A percentile compares a stretch with the other conserved stretches of the same genome.
phyloP scores from a whole-genome alignment of 176 grass and related monocot species.

The Oryza punctata region DNA sequence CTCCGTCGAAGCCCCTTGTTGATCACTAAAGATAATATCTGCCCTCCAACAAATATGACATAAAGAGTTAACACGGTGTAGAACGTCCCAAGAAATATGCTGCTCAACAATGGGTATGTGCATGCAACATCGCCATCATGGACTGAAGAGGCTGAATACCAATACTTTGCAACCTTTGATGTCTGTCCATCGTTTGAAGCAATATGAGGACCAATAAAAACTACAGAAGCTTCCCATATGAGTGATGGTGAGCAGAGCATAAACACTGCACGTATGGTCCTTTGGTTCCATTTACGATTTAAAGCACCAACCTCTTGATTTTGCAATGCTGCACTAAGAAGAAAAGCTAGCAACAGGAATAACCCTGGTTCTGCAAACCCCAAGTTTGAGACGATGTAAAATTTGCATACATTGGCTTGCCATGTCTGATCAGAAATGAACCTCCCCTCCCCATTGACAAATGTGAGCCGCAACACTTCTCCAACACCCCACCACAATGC shows the following conservation, averaged over 20 bases:
- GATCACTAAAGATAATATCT: conserved; percentile 77
- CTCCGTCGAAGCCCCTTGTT: conserved; percentile 82
- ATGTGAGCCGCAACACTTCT: conserved; percentile 70
- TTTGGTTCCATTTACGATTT: conserved; percentile 72
- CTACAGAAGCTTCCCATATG: conserved; percentile 55
- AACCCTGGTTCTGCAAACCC: conserved; percentile 94
- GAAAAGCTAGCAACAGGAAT: conserved; percentile 82
- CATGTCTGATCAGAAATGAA: conserved; percentile 54
- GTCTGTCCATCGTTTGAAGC: conserved; percentile 29
- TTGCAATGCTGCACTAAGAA: conserved; percentile 82
- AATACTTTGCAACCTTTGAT: conserved; percentile 52
- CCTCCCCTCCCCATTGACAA: conserved; percentile 53
- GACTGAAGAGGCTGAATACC: conserved; percentile 45
- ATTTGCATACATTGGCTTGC: conserved; percentile 68
- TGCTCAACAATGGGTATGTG: conserved; percentile 84
- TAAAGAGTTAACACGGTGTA: conserved; percentile 73
- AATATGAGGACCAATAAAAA: conserved; percentile 63
- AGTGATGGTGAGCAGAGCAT: conserved; percentile 72
- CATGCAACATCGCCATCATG: conserved; percentile 51
- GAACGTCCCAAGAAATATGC: conserved; percentile 76
- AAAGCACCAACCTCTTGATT: conserved; percentile 71
- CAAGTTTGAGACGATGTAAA: conserved; percentile 85
- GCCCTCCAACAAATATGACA: conserved; percentile 65
- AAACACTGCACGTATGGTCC: conserved; percentile 57
- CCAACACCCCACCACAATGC: conserved; percentile 82